phyloP scores from a whole-genome alignment of 805 yeast species.

The Saccharomycopsis amapae region DNA sequence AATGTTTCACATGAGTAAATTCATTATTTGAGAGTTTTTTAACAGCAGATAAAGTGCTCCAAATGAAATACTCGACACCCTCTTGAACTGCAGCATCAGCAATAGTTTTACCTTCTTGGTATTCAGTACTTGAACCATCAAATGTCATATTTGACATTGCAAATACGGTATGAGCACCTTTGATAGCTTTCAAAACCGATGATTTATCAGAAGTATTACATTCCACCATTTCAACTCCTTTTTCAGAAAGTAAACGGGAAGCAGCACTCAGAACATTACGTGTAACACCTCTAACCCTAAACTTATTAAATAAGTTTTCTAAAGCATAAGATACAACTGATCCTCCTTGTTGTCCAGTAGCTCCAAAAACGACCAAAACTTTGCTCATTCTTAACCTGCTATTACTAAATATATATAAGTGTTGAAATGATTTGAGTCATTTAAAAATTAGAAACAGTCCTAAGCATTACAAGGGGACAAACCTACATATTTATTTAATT shows the following conservation, averaged over 20 bases:
- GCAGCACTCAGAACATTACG: background rate
- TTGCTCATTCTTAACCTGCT: conserved; percentile 6
- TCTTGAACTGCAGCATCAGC: conserved; percentile 4
- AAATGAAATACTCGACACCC: conserved; percentile 5
- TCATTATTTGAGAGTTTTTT: background rate
- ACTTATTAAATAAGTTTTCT: background rate
- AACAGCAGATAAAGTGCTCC: conserved; percentile 5
- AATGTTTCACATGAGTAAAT: conserved; percentile 2
- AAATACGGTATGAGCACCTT: conserved; percentile 4
- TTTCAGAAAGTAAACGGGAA: background rate
- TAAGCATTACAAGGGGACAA: no score
- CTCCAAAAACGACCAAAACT: conserved; percentile 7
- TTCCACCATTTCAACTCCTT: background rate
- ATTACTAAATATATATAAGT: no score
- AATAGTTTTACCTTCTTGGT: conserved; percentile 1
- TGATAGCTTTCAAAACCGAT: background rate
- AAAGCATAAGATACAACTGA: conserved; percentile 2
- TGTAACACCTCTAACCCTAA: conserved; percentile 1
- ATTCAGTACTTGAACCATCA: conserved; percentile 1
- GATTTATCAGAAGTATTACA: background rate
- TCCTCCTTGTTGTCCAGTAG: conserved; percentile 8
- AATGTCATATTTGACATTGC: background rate
- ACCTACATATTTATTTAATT: no score
- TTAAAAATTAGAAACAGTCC: no score
- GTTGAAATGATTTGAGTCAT: no score